Evolutionary conservation across 345 rosid genomes (phyloP).

Genomic region (Anastatica hierochuntica): DNA sequence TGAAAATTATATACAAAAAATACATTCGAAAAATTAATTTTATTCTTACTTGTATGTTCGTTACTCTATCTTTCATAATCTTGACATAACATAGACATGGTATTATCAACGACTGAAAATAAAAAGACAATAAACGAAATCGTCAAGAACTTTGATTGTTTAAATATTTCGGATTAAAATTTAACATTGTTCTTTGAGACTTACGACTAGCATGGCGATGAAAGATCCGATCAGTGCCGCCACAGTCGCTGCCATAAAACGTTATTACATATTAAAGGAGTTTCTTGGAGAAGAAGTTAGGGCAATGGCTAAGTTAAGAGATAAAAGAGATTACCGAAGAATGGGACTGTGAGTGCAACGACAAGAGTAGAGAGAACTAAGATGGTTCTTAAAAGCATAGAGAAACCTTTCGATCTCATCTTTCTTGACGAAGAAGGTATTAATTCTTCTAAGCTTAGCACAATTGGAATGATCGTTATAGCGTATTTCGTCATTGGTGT

Average conservation of each 20-base stretch:
- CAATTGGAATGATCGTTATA: conserved; percentile 56
- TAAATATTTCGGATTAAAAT: not conserved
- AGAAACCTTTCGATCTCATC: conserved; percentile 28
- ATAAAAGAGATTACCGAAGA: conserved; percentile 55
- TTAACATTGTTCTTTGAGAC: conserved; percentile 9
- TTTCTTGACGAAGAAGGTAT: conserved; percentile 35
- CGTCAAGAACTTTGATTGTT: not conserved
- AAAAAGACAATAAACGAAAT: not conserved
- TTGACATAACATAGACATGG: conserved; percentile 65
- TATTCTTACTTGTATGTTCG: conserved; percentile 39
- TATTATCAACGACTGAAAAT: conserved; percentile 53
- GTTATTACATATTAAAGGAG: not conserved
- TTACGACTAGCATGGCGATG: conserved; percentile 58
- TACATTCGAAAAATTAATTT: not conserved
- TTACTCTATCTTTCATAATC: conserved; percentile 33
- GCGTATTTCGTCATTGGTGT: conserved; percentile 72
- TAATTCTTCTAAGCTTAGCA: conserved; percentile 65
- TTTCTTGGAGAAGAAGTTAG: conserved; percentile 24
- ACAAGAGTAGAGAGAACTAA: conserved; percentile 50
- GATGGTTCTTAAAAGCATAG: conserved; percentile 45
- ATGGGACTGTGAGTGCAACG: conserved; percentile 60
- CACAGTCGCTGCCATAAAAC: conserved; percentile 39
- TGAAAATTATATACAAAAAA: not conserved
- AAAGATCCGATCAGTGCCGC: conserved; percentile 67
- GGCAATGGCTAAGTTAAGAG: conserved; percentile 22